Conservation (phyloP, 208 protist genomes). For the Leishmania lainsoni region DNA sequence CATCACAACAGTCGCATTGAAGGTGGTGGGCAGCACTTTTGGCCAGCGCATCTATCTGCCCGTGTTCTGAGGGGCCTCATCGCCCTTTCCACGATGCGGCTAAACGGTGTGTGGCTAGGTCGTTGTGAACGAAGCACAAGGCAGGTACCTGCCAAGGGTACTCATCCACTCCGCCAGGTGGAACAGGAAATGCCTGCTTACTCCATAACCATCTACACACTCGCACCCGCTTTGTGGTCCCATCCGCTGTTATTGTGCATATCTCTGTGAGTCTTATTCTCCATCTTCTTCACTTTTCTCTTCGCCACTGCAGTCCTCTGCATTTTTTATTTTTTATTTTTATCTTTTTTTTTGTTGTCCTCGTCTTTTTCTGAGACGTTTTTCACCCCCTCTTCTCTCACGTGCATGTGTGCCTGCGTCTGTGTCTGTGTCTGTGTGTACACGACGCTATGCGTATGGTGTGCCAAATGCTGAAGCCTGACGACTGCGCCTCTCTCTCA, state of each 20-base stretch:
- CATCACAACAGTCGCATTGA: slow-evolving; percentile 11
- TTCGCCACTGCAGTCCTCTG: not conserved
- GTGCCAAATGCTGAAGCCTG: not conserved
- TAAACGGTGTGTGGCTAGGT: not conserved
- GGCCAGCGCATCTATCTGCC: slow-evolving; percentile 18
- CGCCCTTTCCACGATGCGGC: not conserved
- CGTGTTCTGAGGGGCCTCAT: slow-evolving; percentile 1
- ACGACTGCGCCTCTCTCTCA: not conserved
- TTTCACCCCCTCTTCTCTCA: not conserved
- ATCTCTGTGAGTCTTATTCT: not conserved
- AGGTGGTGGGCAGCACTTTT: slow-evolving; percentile 19
- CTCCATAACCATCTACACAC: not conserved
- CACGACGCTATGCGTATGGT: not conserved
- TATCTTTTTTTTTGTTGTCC: not conserved
- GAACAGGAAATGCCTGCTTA: too few relatives aligned
- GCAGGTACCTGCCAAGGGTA: not conserved
- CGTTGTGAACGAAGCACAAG: not conserved
- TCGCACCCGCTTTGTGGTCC: not conserved
- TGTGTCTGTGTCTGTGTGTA: not conserved
- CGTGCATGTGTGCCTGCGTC: not conserved
- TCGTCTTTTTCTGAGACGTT: not conserved
- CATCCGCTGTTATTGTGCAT: not conserved
- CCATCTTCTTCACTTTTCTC: not conserved
- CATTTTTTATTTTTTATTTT: not conserved
- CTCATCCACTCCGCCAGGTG: not conserved